These are phyloP conservation scores for Phytophthora citricola DNA, from an alignment of 352 stramenopile genomes.

Conservation along the genomic window DNA sequence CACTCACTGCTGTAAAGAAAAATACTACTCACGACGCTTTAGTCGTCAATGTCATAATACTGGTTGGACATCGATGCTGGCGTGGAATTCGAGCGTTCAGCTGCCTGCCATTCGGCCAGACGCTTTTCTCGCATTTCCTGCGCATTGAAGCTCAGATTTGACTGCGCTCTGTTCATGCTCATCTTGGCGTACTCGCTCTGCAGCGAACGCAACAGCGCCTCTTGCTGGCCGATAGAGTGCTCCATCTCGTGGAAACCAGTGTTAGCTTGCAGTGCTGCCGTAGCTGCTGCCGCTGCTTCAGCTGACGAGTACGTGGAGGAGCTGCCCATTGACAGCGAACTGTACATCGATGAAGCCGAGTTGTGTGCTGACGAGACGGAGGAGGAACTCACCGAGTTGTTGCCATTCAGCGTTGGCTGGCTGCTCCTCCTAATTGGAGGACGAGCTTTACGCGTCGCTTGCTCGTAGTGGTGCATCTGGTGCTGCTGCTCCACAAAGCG, in stretches of 20 bases:
- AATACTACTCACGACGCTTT: constrained; percentile 12
- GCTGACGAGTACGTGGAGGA: constrained; percentile 32
- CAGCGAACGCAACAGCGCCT: constrained; percentile 52
- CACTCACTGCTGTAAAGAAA: constrained; percentile 7
- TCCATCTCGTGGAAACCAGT: constrained; percentile 57
- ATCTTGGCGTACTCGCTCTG: constrained; percentile 44
- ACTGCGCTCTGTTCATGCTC: constrained; percentile 26
- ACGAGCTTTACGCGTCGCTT: constrained; percentile 16
- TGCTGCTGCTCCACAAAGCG: constrained; percentile 29
- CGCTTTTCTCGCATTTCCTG: constrained; percentile 30
- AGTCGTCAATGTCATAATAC: constrained; percentile 37
- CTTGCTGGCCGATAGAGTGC: constrained; percentile 61
- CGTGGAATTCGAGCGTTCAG: constrained; percentile 13
- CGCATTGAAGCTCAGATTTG: constrained; percentile 27
- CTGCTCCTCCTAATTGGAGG: constrained; percentile 32
- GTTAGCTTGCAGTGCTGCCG: constrained; percentile 32
- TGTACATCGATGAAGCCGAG: constrained; percentile 29
- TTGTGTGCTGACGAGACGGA: constrained; percentile 26
- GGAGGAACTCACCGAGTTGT: constrained; percentile 25
- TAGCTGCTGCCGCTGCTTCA: constrained; percentile 29
- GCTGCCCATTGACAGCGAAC: constrained; percentile 29
- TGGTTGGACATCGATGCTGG: constrained; percentile 16
- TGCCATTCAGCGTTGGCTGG: constrained; percentile 29
- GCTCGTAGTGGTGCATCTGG: constrained; percentile 28
- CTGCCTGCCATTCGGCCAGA: constrained; percentile 26